A percentile compares a stretch with the other conserved stretches of the same genome.
phyloP scores from a whole-genome alignment of 192 early-diverging fungal genomes.

The Entomortierella parvispora region DNA sequence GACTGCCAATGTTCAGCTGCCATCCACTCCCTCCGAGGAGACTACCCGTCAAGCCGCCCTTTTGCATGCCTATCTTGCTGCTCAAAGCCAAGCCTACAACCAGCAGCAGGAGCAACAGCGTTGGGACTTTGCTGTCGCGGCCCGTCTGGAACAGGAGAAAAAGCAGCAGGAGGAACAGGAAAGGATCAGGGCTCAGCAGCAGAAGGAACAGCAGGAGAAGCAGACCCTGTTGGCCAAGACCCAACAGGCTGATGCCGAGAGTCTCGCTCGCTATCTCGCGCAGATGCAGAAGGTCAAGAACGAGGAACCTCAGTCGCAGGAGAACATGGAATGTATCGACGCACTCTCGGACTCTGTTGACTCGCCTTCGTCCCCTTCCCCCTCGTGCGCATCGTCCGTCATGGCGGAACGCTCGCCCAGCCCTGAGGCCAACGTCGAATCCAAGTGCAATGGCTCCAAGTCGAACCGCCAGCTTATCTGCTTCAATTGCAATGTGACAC shows the following conservation, averaged over 20 bases:
- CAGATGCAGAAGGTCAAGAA: conserved; percentile 28
- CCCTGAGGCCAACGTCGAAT: neutral
- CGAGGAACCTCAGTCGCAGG: conserved; percentile 17
- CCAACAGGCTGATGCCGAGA: conserved; percentile 33
- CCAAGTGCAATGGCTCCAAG: conserved; percentile 19
- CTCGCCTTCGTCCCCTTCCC: conserved; percentile 21
- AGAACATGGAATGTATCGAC: conserved; percentile 8
- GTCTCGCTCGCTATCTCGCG: conserved; percentile 35
- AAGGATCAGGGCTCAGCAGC: neutral
- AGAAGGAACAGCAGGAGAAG: conserved; percentile 3
- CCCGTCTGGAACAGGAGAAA: conserved; percentile 2
- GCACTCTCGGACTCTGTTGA: conserved; percentile 16
- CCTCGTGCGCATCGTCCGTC: conserved; percentile 23
- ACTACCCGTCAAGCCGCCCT: conserved; percentile 37
- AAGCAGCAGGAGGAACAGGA: conserved; percentile 15
- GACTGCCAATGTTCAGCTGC: neutral
- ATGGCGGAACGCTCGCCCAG: conserved; percentile 25
- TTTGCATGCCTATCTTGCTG: conserved; percentile 33
- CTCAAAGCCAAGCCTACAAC: conserved; percentile 12
- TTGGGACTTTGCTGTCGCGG: conserved; percentile 6
- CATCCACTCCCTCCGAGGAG: conserved; percentile 14
- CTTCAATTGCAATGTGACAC: conserved; percentile 80
- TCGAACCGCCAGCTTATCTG: conserved; percentile 65
- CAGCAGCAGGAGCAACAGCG: conserved; percentile 28
- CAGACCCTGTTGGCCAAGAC: conserved; percentile 2